Percentiles rank a stretch among this genome's conserved stretches.
Evolutionary conservation across 805 yeast genomes (phyloP).

Genomic region (Saccharomycopsis vini): DNA sequence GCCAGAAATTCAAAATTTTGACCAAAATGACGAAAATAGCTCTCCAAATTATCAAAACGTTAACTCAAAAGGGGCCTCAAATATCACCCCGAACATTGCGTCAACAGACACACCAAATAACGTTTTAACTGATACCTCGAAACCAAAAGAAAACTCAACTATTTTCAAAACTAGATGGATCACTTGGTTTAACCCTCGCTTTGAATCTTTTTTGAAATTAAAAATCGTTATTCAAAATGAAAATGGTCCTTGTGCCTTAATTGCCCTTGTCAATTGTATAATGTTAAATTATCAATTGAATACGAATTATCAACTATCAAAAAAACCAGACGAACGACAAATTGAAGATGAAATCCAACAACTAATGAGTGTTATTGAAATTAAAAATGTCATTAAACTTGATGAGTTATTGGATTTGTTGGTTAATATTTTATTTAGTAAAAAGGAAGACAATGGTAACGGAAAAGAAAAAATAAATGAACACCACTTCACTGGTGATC

Average conservation of each 20-base stretch:
- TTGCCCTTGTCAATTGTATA: constrained; percentile 35
- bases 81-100: too few species aligned
- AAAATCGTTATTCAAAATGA: constrained; percentile 35
- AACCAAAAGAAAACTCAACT: neutral
- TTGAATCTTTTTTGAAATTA: constrained; percentile 14
- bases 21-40: too few species aligned
- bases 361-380: neutral
- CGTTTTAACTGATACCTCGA: too few species aligned
- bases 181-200: constrained; percentile 15
- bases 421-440: neutral
- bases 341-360: neutral
- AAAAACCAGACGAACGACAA: neutral
- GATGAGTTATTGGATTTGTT: neutral
- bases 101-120: too few species aligned
- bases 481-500: neutral
- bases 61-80: too few species aligned
- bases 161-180: constrained; percentile 13
- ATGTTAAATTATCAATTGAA: constrained; percentile 27
- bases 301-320: neutral
- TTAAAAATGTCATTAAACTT: neutral
- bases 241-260: constrained; percentile 41
- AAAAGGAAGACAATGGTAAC: too few species aligned
- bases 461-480: too few species aligned
- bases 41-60: too few species aligned
- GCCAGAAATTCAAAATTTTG: too few species aligned